Conservation (phyloP, 2,329 filamentous ascomycete genomes). For the Elsinoe ampelina region DNA sequence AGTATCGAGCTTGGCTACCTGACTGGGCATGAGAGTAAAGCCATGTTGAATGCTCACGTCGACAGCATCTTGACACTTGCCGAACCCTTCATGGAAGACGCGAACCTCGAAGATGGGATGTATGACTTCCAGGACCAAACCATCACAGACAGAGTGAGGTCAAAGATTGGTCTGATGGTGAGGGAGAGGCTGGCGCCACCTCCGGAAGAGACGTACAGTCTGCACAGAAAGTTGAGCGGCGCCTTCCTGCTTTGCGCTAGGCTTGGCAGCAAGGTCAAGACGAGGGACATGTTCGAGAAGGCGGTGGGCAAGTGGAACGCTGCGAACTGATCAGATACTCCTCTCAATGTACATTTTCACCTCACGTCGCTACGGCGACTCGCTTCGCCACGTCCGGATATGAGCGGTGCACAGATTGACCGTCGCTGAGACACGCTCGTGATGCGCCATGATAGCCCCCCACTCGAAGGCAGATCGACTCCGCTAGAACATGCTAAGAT, state of each 20-base stretch:
- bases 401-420: neutral
- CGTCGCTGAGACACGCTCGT: neutral
- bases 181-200: constrained; percentile 79
- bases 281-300: constrained; percentile 66
- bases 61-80: constrained; percentile 80
- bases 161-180: constrained; percentile 86
- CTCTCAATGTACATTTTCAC: neutral
- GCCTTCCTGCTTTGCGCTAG: constrained; percentile 87
- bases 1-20: constrained; percentile 79
- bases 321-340: constrained; percentile 14
- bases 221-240: constrained; percentile 90
- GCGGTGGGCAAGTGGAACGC: constrained; percentile 35
- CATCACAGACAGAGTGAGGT: constrained; percentile 86
- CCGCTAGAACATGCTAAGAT: neutral
- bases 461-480: neutral
- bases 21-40: constrained; percentile 74
- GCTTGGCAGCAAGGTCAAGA: constrained; percentile 72
- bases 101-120: constrained; percentile 51
- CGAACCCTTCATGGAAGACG: constrained; percentile 67
- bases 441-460: neutral
- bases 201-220: constrained; percentile 91
- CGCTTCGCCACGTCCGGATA: neutral
- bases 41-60: constrained; percentile 88
- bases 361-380: neutral
- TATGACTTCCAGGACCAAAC: constrained; percentile 95